Evolutionary conservation across 2,329 filamentous ascomycete genomes (phyloP).

Genomic region (Penicillium sclerotigenum): DNA sequence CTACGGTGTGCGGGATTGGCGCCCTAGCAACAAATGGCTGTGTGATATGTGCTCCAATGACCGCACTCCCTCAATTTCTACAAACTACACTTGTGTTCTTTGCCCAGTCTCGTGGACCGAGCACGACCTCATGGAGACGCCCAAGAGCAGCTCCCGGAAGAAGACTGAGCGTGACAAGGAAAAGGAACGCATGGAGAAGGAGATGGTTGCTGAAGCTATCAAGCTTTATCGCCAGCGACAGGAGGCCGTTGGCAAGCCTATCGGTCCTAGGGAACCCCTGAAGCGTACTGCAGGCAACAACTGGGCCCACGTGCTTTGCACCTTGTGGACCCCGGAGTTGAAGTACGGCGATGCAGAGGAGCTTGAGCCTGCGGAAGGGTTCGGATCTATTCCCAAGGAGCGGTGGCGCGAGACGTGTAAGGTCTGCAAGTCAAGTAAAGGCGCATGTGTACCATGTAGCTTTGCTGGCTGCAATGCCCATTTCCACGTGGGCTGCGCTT

Average conservation of each 20-base stretch:
- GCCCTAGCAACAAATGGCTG: conserved; percentile 75
- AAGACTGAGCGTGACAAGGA: conserved; percentile 90
- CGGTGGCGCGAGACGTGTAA: conserved; percentile 78
- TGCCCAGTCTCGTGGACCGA: conserved; percentile 81
- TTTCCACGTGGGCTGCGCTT: conserved; percentile 89
- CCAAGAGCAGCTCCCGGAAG: conserved; percentile 77
- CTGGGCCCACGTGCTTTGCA: conserved; percentile 95
- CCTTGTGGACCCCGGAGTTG: conserved; percentile 86
- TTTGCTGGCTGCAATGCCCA: conserved; percentile 50
- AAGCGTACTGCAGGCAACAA: conserved; percentile 96
- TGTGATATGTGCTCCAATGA: conserved; percentile 97
- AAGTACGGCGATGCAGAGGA: conserved; percentile 84
- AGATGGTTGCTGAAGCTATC: conserved; percentile 73
- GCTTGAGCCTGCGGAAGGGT: conserved; percentile 83
- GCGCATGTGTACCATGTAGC: conserved; percentile 82
- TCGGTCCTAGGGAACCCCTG: conserved; percentile 80
- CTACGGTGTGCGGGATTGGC: conserved; percentile 76
- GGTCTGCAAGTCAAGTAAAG: conserved; percentile 68
- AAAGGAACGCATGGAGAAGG: conserved; percentile 79
- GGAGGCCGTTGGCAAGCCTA: conserved; percentile 75
- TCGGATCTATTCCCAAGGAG: conserved; percentile 71
- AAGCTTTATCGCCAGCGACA: conserved; percentile 83
- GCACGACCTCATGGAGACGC: conserved; percentile 77
- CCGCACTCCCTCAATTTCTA: conserved; percentile 86
- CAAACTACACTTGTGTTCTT: conserved; percentile 87